Percentiles rank a stretch among this genome's conserved stretches.
These are phyloP conservation scores for Tetrapisispora namnaoensis DNA, from an alignment of 805 yeast genomes.

Conservation along the genomic window DNA sequence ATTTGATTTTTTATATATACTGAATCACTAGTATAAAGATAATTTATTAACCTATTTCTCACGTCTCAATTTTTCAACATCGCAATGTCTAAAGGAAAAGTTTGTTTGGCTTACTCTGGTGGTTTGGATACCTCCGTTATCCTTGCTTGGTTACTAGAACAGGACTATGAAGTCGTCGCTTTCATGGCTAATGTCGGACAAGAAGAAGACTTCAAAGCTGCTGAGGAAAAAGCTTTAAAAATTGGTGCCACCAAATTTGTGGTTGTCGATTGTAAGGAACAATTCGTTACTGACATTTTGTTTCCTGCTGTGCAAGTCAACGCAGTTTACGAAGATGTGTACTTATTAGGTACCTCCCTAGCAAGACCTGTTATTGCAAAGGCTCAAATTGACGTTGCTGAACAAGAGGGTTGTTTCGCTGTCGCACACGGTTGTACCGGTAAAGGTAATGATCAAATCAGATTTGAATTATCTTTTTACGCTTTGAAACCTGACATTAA, in stretches of 20 bases:
- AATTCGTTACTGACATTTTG: conserved; percentile 85
- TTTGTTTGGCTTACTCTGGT: conserved; percentile 98
- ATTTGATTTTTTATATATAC: background rate
- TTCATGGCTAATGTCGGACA: conserved; percentile 98
- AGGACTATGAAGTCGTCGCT: conserved; percentile 97
- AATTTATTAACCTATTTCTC: background rate
- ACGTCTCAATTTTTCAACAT: conserved; percentile 34
- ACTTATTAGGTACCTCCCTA: conserved; percentile 90
- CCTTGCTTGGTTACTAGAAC: conserved; percentile 94
- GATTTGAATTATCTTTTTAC: conserved; percentile 94
- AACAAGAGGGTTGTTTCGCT: conserved; percentile 95
- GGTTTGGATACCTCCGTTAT: conserved; percentile 97
- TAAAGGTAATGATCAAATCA: conserved; percentile 98
- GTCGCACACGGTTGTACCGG: conserved; percentile 99
- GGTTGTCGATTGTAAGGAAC: conserved; percentile 87
- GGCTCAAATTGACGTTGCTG: conserved; percentile 96
- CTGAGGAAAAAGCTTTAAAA: conserved; percentile 89
- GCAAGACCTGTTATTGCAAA: conserved; percentile 99
- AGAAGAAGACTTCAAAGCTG: conserved; percentile 98
- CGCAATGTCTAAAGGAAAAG: conserved; percentile 92
- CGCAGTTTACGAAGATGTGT: conserved; percentile 96
- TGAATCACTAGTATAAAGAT: background rate
- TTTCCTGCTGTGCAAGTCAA: conserved; percentile 95
- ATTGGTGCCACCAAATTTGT: conserved; percentile 97
- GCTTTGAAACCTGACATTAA: conserved; percentile 95